phyloP scores from a whole-genome alignment of 2,329 filamentous ascomycete species.

The Didymella glomerata region DNA sequence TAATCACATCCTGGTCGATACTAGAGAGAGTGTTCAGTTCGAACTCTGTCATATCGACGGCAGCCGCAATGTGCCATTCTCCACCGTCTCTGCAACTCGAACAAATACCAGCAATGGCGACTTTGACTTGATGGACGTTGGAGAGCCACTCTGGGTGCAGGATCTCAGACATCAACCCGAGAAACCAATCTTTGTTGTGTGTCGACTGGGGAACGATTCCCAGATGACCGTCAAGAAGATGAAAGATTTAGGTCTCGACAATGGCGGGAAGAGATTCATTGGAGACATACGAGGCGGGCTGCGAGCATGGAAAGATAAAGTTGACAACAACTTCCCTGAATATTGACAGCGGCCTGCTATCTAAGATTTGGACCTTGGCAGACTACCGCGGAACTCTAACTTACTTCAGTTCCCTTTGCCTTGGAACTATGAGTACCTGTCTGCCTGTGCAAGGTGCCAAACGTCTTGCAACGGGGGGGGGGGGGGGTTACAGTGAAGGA shows the following conservation, averaged over 20 bases:
- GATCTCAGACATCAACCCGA: slow-evolving; percentile 39
- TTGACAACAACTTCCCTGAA: slow-evolving; percentile 68
- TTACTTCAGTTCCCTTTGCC: too few relatives aligned
- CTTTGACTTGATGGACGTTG: slow-evolving; percentile 17
- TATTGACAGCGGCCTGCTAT: too few relatives aligned
- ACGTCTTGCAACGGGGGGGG: too few relatives aligned
- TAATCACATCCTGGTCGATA: slow-evolving; percentile 75
- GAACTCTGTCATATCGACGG: slow-evolving; percentile 79
- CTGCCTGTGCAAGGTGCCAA: too few relatives aligned
- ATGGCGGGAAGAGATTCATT: slow-evolving; percentile 65
- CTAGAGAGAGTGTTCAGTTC: slow-evolving; percentile 84
- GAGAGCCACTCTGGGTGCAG: slow-evolving; percentile 40
- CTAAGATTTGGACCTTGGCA: too few relatives aligned
- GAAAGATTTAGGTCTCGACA: slow-evolving; percentile 66
- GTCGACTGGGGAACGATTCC: slow-evolving; percentile 79
- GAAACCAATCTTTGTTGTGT: slow-evolving; percentile 74
- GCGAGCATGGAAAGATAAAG: slow-evolving; percentile 73
- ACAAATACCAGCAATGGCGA: slow-evolving; percentile 1
- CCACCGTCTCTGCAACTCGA: slow-evolving; percentile 54
- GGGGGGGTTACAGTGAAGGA: too few relatives aligned
- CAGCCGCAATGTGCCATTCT: slow-evolving; percentile 78
- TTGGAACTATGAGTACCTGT: too few relatives aligned
- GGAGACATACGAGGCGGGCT: slow-evolving; percentile 77
- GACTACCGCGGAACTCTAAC: too few relatives aligned
- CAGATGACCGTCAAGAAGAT: slow-evolving; percentile 73